phyloP scores from a whole-genome alignment of 805 yeast genomes.

The Millerago galiae region DNA sequence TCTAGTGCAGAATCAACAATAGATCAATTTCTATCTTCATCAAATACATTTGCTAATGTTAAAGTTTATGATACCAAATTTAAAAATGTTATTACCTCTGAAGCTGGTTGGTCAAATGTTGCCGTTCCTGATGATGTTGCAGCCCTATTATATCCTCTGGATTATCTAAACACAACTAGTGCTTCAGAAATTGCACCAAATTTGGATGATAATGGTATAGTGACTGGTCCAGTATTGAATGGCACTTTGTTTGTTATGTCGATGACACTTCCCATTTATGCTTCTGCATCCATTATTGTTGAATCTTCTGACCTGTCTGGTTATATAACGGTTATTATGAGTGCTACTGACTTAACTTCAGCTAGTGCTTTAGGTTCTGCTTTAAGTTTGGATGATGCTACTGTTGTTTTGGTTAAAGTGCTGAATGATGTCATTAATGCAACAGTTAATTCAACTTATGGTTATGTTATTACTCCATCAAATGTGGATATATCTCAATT shows the following conservation, averaged over 20 bases:
- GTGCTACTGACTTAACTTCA: slow-evolving; percentile 33
- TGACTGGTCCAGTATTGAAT: slow-evolving; percentile 62
- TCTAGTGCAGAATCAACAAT: slow-evolving; percentile 38
- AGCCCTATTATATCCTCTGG: slow-evolving; percentile 43
- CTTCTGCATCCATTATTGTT: slow-evolving; percentile 64
- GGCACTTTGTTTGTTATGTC: slow-evolving; percentile 51
- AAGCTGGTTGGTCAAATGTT: slow-evolving; percentile 34
- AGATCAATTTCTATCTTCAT: slow-evolving; percentile 57
- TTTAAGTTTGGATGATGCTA: slow-evolving; percentile 32
- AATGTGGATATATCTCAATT: slow-evolving; percentile 11
- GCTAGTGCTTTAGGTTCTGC: slow-evolving; percentile 15
- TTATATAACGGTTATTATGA: slow-evolving; percentile 54
- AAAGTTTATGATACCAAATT: slow-evolving; percentile 59
- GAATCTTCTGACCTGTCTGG: slow-evolving; percentile 50
- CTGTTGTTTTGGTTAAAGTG: slow-evolving; percentile 21
- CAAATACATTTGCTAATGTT: slow-evolving; percentile 57
- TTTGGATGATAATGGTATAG: slow-evolving; percentile 36
- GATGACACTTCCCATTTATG: slow-evolving; percentile 68
- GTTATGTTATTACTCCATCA: slow-evolving; percentile 35
- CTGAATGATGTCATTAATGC: slow-evolving; percentile 18
- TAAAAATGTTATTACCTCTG: slow-evolving; percentile 37
- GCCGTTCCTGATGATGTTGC: slow-evolving; percentile 26
- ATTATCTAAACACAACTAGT: slow-evolving; percentile 25
- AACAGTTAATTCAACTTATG: slow-evolving; percentile 28
- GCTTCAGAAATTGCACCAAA: slow-evolving; percentile 37